Percentiles rank a stretch among this genome's conserved stretches.
Evolutionary conservation across 2,329 filamentous ascomycete genomes (phyloP).

Genomic region (Magnaporthiopsis incrustans): DNA sequence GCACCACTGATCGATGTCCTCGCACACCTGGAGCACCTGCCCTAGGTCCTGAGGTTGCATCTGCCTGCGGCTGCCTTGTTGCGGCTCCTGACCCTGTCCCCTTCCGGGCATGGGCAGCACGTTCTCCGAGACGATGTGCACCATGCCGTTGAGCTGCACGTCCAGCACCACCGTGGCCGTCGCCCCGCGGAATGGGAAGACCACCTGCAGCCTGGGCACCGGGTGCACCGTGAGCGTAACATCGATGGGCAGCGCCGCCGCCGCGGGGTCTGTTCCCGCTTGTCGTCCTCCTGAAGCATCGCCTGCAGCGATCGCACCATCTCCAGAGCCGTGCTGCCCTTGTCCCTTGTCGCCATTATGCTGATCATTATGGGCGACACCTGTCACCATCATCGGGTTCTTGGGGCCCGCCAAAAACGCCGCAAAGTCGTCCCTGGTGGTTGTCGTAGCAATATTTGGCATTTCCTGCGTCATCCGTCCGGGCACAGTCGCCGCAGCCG

Average conservation of each 20-base stretch:
- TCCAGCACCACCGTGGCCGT: conserved; percentile 49
- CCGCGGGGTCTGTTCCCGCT: background rate
- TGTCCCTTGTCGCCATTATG: background rate
- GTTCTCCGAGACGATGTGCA: conserved; percentile 53
- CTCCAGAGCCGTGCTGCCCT: background rate
- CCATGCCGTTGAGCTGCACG: conserved; percentile 50
- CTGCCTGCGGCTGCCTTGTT: conserved; percentile 20
- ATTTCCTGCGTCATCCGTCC: background rate
- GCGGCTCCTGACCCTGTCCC: conserved; percentile 6
- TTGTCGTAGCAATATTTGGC: conserved; percentile 12
- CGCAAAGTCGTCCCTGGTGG: conserved; percentile 18
- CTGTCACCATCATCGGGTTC: background rate
- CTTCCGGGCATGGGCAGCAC: conserved; percentile 24
- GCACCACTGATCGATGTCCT: conserved; percentile 45
- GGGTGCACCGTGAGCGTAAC: conserved; percentile 45
- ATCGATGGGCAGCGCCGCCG: conserved; percentile 30
- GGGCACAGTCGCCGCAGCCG: background rate
- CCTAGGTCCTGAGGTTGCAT: conserved; percentile 35
- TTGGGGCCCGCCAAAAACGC: conserved; percentile 12
- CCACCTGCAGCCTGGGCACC: conserved; percentile 39
- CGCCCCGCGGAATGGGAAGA: conserved; percentile 40
- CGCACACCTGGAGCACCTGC: conserved; percentile 37
- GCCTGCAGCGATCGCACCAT: background rate
- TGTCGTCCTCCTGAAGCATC: background rate
- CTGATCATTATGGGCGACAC: background rate